phyloP scores from a whole-genome alignment of 208 protist species.

The Leishmania amazonensis region DNA sequence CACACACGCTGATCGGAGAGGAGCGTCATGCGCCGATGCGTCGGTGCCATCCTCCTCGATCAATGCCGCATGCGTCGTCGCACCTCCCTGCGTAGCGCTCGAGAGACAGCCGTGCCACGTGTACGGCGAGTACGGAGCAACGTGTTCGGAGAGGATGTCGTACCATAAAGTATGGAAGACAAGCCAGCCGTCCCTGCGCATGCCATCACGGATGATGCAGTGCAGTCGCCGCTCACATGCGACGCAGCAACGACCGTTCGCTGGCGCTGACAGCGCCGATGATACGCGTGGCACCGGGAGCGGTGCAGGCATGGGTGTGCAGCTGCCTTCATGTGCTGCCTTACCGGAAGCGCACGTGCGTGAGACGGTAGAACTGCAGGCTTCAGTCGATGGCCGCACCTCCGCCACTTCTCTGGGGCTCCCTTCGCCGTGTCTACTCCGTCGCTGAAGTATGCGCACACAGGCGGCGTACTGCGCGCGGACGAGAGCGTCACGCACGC shows the following conservation, averaged over 20 bases:
- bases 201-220: slow-evolving; percentile 9
- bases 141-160: slow-evolving; percentile 14
- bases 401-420: background rate
- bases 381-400: background rate
- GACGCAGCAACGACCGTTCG: background rate
- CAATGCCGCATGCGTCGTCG: background rate
- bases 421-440: background rate
- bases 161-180: slow-evolving; percentile 45
- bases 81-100: background rate
- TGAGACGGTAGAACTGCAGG: background rate
- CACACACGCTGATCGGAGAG: no score
- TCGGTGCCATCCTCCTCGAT: background rate
- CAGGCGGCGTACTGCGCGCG: background rate
- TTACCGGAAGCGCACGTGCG: background rate
- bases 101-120: background rate
- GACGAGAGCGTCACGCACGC: slow-evolving; percentile 6
- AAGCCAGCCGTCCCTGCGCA: slow-evolving; percentile 37
- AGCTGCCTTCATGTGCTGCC: background rate
- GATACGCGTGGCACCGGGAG: background rate
- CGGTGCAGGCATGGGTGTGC: background rate
- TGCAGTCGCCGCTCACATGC: slow-evolving; percentile 5
- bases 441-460: background rate
- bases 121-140: background rate
- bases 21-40: background rate
- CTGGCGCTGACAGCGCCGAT: background rate